These are phyloP conservation scores for Cryptosporidium meleagridis DNA, from an alignment of 169 alveolate species.

Conservation along the genomic window DNA sequence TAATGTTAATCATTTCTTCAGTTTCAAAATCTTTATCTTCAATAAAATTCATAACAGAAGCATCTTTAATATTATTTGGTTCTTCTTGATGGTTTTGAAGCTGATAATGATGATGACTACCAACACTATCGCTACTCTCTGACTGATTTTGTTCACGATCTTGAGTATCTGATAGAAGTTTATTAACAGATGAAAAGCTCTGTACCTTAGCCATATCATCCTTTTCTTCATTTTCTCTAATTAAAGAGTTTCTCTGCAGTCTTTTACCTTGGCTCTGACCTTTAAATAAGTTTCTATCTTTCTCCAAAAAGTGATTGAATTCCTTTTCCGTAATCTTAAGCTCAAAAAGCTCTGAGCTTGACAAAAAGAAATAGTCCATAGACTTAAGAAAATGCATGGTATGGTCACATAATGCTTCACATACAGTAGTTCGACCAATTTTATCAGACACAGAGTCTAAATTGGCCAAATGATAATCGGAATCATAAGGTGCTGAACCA, in stretches of 20 bases:
- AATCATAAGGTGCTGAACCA: background rate
- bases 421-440: background rate
- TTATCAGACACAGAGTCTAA: background rate
- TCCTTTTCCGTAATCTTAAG: constrained; percentile 12
- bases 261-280: background rate
- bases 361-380: constrained; percentile 47
- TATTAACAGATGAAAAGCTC: constrained; percentile 35
- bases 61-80: background rate
- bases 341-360: constrained; percentile 55
- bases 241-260: background rate
- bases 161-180: background rate
- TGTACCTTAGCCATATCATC: constrained; percentile 35
- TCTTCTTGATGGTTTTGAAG: background rate
- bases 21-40: constrained; percentile 50
- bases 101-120: too few relatives aligned
- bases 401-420: constrained; percentile 50
- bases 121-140: too few relatives aligned
- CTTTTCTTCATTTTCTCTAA: constrained; percentile 25
- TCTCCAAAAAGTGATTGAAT: background rate
- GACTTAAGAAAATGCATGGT: constrained; percentile 9
- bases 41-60: constrained; percentile 8
- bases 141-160: background rate
- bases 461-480: too few relatives aligned
- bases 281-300: background rate
- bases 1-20: constrained; percentile 1